phyloP scores from a whole-genome alignment of 1,284 basidiomycete species.

The Heterobasidion parviporum region DNA sequence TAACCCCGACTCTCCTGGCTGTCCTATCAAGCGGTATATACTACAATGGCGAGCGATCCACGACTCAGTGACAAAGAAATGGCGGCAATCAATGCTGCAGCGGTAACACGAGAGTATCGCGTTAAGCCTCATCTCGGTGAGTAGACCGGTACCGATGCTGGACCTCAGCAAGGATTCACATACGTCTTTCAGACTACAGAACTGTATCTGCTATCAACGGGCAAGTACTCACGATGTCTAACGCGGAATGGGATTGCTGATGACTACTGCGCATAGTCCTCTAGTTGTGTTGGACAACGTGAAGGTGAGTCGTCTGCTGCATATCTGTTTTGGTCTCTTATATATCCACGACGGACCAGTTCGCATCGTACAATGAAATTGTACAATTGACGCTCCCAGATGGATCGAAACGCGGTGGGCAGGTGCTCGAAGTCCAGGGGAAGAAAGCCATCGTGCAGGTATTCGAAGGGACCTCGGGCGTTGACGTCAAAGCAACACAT shows the following conservation, averaged over 20 bases:
- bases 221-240: slow-evolving; percentile 34
- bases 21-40: background rate
- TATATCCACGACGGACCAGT: slow-evolving; percentile 37
- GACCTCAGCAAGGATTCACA: slow-evolving; percentile 1
- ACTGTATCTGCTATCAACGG: slow-evolving; percentile 65
- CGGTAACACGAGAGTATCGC: slow-evolving; percentile 77
- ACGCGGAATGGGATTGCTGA: slow-evolving; percentile 9
- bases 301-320: slow-evolving; percentile 53
- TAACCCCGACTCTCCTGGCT: background rate
- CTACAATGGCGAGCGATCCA: slow-evolving; percentile 37
- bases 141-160: background rate
- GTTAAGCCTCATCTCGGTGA: slow-evolving; percentile 83
- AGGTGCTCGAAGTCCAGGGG: slow-evolving; percentile 97
- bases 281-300: slow-evolving; percentile 98
- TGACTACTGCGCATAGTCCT: slow-evolving; percentile 44
- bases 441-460: slow-evolving; percentile 99
- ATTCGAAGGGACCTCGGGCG: slow-evolving; percentile 97
- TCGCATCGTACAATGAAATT: slow-evolving; percentile 99
- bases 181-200: slow-evolving; percentile 11
- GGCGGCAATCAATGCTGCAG: slow-evolving; percentile 79
- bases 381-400: slow-evolving; percentile 95
- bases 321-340: slow-evolving; percentile 5
- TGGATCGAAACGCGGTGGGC: slow-evolving; percentile 90
- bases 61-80: slow-evolving; percentile 68
- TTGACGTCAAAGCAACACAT: slow-evolving; percentile 96